Conservation (phyloP, 148 eudicot species). For the Euryodendron excelsum region DNA sequence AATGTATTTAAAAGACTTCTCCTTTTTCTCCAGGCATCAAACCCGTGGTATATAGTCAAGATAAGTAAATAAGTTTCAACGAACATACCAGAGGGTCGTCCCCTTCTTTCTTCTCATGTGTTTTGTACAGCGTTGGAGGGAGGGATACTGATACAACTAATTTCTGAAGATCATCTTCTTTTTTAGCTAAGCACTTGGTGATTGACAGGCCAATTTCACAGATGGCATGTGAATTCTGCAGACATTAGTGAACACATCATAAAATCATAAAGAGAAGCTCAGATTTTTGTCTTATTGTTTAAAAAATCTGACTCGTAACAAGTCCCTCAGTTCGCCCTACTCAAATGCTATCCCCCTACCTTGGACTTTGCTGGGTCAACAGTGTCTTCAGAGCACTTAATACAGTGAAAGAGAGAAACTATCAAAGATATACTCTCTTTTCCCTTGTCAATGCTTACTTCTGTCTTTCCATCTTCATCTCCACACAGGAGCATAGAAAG, state of each 20-base stretch:
- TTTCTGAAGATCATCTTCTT: slow-evolving; percentile 45
- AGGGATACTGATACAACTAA: slow-evolving; percentile 44
- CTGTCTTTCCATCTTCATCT: slow-evolving; percentile 62
- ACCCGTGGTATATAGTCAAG: background rate
- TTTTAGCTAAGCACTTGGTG: slow-evolving; percentile 55
- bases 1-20: background rate
- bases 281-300: background rate
- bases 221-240: slow-evolving; percentile 81
- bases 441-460: slow-evolving; percentile 44
- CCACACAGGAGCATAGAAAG: slow-evolving; percentile 81
- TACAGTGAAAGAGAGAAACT: slow-evolving; percentile 52
- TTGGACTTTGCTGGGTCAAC: slow-evolving; percentile 63
- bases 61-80: background rate
- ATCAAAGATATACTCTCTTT: slow-evolving; percentile 45
- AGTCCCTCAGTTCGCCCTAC: too few relatives aligned
- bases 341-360: slow-evolving; percentile 36
- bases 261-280: slow-evolving; percentile 17
- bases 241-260: slow-evolving; percentile 16
- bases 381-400: slow-evolving; percentile 75
- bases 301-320: background rate
- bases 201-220: slow-evolving; percentile 83
- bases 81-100: slow-evolving; percentile 34
- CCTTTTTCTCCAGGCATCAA: background rate
- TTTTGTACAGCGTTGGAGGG: slow-evolving; percentile 60
- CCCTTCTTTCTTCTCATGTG: slow-evolving; percentile 57